Conservation (phyloP, 2,329 filamentous ascomycete species). For the Coniella lustricola region DNA sequence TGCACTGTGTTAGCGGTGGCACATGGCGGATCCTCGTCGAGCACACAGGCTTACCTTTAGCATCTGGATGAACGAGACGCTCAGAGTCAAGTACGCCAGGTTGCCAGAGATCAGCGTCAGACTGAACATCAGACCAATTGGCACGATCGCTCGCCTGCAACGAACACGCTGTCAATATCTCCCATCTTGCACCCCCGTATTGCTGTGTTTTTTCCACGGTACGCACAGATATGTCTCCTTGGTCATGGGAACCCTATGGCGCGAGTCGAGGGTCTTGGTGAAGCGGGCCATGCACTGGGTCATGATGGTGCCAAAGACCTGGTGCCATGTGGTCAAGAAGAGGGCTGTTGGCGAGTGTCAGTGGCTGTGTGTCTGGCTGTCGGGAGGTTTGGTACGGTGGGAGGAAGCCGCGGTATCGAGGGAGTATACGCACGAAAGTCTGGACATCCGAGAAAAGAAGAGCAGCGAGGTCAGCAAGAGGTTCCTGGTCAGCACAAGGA, state of each 20-base stretch:
- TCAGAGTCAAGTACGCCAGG: slow-evolving; percentile 81
- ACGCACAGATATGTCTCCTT: slow-evolving; percentile 25
- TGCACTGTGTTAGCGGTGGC: slow-evolving; percentile 26
- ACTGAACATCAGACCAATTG: slow-evolving; percentile 87
- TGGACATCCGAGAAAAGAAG: not conserved
- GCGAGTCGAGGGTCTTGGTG: slow-evolving; percentile 77
- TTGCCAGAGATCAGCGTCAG: slow-evolving; percentile 88
- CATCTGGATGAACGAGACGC: slow-evolving; percentile 93
- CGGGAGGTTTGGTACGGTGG: no score
- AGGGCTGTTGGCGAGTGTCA: slow-evolving; percentile 49
- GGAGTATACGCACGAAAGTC: slow-evolving; percentile 8
- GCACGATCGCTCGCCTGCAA: slow-evolving; percentile 70
- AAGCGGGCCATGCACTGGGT: slow-evolving; percentile 83
- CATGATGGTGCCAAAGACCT: slow-evolving; percentile 80
- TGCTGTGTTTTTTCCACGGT: no score
- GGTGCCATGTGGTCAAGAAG: slow-evolving; percentile 86
- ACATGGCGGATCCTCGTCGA: no score
- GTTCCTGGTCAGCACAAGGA: not conserved
- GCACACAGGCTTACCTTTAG: slow-evolving; percentile 68
- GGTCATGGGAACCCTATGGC: slow-evolving; percentile 91
- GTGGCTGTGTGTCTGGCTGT: no score
- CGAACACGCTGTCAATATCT: slow-evolving; percentile 46
- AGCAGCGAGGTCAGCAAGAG: slow-evolving; percentile 4
- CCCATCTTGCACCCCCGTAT: no score
- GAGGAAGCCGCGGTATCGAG: no score